Base-by-base conservation (phyloP, 495 filamentous ascomycete species). In the Trichoderma gamsii region DNA sequence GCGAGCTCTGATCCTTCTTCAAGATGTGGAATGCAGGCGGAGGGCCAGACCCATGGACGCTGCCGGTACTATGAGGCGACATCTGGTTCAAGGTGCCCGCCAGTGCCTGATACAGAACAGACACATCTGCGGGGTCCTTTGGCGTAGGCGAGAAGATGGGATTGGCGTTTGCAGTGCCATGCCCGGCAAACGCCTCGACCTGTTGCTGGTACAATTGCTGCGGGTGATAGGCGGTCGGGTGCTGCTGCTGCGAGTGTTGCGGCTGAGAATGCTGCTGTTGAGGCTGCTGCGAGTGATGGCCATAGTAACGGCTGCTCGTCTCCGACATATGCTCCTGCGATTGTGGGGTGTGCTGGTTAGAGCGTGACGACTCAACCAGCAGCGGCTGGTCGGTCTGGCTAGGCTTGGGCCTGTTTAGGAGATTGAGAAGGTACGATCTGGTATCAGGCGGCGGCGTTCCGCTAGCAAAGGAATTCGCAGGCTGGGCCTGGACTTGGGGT, bases 341-440 rank as follows among this genome's bases (percentile, higher is more conserved):
- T 27, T 63, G 66, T 21, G 52, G 49, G 5, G 51, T 61, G 51
- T 68, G 35, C 18, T 61, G 21, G 66, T 64, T 56, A 13, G 66
- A 66, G 15, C 65, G 65, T 11, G 65, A 66, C 0, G 78, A 74
- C 74, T 83, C 73, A 77, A 77, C 67, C 70, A 73, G 68, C 46
- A 75, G 73, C 70, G 74, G 65, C 61, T 73, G 70, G 51, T 84
- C 80, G 66, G 77, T 78, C 72, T 86, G 80, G 49, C 79, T 74
- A 59, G 81, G 81, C 79, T 87, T 86, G 61, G 81, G 84, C 51
- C 79, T 79, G 67, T 83, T 81, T 25, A 86, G 73, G 18, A 86
- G 72, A 66, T 82, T 79, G 49, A 86, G 78, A 27, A 86, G 77
- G 61, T 83, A 84, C 41, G 79, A 76, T 68, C 84, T 82, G 13